Conservation (phyloP, 805 yeast genomes). For the Barnettozyma salicaria region DNA sequence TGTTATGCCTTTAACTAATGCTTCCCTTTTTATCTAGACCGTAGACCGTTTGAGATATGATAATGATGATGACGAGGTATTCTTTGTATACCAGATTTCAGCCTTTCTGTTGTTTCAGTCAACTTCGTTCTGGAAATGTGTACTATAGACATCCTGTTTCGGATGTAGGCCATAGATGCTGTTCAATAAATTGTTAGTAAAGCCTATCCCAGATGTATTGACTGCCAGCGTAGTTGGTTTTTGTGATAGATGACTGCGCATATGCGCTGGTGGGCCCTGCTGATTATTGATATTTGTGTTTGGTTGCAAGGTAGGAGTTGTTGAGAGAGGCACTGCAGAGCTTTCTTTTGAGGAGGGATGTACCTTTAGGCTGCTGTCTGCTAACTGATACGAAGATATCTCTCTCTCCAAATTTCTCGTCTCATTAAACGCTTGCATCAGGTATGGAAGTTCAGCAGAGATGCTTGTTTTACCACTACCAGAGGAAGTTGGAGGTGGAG, state of each 20-base stretch:
- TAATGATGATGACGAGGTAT: no score
- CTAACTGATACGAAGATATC: constrained; percentile 15
- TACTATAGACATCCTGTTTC: constrained; percentile 28
- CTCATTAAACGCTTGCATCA: constrained; percentile 61
- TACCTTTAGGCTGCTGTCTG: neutral
- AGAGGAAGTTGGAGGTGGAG: constrained; percentile 23
- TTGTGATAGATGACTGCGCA: constrained; percentile 8
- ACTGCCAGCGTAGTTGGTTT: constrained; percentile 17
- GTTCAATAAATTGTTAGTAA: constrained; percentile 19
- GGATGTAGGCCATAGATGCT: constrained; percentile 25
- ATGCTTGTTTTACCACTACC: constrained; percentile 43
- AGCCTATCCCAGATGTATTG: constrained; percentile 19
- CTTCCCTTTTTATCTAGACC: no score
- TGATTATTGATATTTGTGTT: constrained; percentile 4
- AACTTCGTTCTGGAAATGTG: constrained; percentile 18
- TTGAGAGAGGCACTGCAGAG: neutral
- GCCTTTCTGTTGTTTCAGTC: constrained; percentile 5
- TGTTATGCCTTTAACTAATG: no score
- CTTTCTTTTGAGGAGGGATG: no score
- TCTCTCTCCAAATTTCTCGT: constrained; percentile 56
- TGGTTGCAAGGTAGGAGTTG: constrained; percentile 1
- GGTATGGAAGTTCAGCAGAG: constrained; percentile 57
- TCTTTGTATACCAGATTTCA: no score
- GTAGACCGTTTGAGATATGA: no score
- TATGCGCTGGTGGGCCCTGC: constrained; percentile 10